Evolutionary conservation across 306 rosid species (phyloP).

Genomic region (Rosa chinensis): DNA sequence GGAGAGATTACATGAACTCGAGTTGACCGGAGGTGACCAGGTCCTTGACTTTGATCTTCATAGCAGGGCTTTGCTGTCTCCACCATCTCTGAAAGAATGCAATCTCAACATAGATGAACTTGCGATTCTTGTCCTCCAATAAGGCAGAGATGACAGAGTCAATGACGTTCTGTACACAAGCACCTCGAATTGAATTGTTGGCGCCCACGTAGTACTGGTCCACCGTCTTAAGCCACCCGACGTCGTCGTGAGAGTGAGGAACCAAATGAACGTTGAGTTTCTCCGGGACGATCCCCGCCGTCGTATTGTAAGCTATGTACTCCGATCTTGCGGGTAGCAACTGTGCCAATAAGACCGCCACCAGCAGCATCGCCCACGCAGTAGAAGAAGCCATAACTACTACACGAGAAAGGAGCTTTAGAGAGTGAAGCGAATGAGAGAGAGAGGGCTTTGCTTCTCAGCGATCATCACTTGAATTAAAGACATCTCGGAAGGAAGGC

Average conservation of each 20-base stretch:
- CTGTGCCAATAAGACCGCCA: slow-evolving; percentile 27
- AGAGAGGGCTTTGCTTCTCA: too few relatives aligned
- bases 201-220: slow-evolving; percentile 88
- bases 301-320: slow-evolving; percentile 65
- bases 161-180: slow-evolving; percentile 79
- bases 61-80: slow-evolving; percentile 71
- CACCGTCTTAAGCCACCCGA: slow-evolving; percentile 88
- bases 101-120: slow-evolving; percentile 76
- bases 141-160: slow-evolving; percentile 74
- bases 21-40: slow-evolving; percentile 77
- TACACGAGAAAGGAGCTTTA: too few relatives aligned
- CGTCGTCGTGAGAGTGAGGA: slow-evolving; percentile 89
- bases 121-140: slow-evolving; percentile 69
- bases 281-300: slow-evolving; percentile 45
- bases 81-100: slow-evolving; percentile 92
- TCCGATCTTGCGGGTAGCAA: slow-evolving; percentile 36
- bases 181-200: slow-evolving; percentile 86
- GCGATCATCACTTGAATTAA: not conserved
- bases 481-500: too few relatives aligned
- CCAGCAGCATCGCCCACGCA: slow-evolving; percentile 15
- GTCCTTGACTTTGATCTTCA: slow-evolving; percentile 60
- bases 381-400: slow-evolving; percentile 21
- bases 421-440: too few relatives aligned
- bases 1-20: slow-evolving; percentile 68
- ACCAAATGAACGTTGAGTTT: slow-evolving; percentile 71